Evolutionary conservation across 176 grass and related monocot genomes (phyloP), one percentile per base, ranked within the genome.

Genomic region (Ampelocalamus luodianensis): DNA sequence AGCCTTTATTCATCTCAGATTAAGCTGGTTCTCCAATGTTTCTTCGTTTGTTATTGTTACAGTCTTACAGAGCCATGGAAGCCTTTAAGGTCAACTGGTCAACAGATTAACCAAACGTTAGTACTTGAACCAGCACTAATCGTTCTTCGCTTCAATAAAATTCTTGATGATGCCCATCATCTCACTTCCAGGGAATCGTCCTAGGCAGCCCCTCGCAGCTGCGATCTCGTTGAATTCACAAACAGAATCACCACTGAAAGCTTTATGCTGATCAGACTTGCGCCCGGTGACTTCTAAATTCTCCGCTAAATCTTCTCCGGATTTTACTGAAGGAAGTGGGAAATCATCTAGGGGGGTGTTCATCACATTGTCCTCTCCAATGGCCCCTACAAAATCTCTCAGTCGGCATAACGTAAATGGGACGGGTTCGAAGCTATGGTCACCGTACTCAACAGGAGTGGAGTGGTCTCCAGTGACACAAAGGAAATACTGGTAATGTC

Each of bases 91-190:
- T 50, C 65, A 36, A 64, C 22, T 54, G 23, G 56, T 50, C 65
- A 36, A 64, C 22, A 68, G 9, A 75, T 67, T 40, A 76, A 23
- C 26, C 42, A 75, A 76, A n/a, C 24, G 79, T 90, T 83, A 83
- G 59, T 40, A 86, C 45, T 70, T 70, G 24, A 64, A 71, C 44
- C 12, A 10, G 29, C 23, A 20, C 67, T 83, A 96, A 40, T 90
- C 93, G 8, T 94, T 96, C 91, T 96, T 98, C 62, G 83, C 74
- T 79, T 94, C 96, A 60, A 98, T 83, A 61, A 89, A 94, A 86
- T 96, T 94, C 64, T 94, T 98, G 79, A 98, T 98, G 59, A 98
- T 83, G 44, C 91, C 86, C 93, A 98, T 96, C 96, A 94, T 98
- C 86, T 98, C 96, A 38, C 91, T 94, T 88, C 96, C 96, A 36